These are phyloP conservation scores for Nemania bipapillata DNA, from an alignment of 2,329 filamentous ascomycete genomes.

Conservation along the genomic window DNA sequence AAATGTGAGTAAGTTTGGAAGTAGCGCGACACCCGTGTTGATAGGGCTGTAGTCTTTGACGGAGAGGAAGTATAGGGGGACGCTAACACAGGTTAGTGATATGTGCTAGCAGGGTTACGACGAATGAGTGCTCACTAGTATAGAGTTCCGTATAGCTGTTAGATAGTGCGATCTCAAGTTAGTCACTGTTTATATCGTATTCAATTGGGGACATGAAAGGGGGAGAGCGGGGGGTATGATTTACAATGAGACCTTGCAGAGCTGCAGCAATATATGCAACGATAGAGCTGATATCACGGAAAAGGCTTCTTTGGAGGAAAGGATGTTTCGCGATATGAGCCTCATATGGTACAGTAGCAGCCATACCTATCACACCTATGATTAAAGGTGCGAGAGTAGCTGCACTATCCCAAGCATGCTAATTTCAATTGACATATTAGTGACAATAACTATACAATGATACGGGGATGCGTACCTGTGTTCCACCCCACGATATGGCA, in stretches of 20 bases:
- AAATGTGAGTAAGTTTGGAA: constrained; percentile 50
- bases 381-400: constrained; percentile 25
- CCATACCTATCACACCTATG: not conserved
- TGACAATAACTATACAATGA: no score
- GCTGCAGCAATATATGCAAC: not conserved
- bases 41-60: constrained; percentile 51
- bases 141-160: constrained; percentile 42
- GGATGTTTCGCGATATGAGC: not conserved
- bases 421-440: not conserved
- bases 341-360: not conserved
- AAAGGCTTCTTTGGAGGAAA: not conserved
- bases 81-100: constrained; percentile 30
- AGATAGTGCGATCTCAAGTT: constrained; percentile 9
- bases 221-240: no score
- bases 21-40: constrained; percentile 51
- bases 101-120: not conserved
- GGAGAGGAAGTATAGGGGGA: constrained; percentile 55
- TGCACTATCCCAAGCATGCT: constrained; percentile 37
- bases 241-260: not conserved
- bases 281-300: not conserved
- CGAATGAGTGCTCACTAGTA: constrained; percentile 43
- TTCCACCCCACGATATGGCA: constrained; percentile 60
- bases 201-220: no score
- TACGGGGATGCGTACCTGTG: constrained; percentile 42
- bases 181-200: constrained; percentile 36